phyloP scores from a whole-genome alignment of 1,139 yeast genomes.

The Debaryomyces nepalensis region DNA sequence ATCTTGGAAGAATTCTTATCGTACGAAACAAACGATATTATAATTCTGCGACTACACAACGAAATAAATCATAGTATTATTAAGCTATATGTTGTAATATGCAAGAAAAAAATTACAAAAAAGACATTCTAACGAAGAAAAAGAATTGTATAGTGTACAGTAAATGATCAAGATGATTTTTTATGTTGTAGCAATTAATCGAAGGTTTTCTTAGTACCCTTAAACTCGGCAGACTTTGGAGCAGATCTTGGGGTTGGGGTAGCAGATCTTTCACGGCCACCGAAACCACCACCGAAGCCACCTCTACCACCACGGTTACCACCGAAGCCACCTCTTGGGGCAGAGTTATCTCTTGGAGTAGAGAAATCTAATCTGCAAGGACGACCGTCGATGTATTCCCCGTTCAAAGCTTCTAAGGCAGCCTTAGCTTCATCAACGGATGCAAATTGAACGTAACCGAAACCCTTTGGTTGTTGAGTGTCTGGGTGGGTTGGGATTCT shows the following conservation, averaged over 20 bases:
- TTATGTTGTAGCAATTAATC: slow-evolving; percentile 46
- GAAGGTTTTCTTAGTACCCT: slow-evolving; percentile 78
- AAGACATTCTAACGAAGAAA: slow-evolving; percentile 6
- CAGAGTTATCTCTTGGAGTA: slow-evolving; percentile 73
- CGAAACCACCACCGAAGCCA: slow-evolving; percentile 43
- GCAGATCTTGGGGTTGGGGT: slow-evolving; percentile 66
- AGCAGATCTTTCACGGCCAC: slow-evolving; percentile 51
- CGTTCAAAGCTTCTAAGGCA: slow-evolving; percentile 86
- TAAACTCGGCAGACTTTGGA: slow-evolving; percentile 64
- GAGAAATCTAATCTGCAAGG: slow-evolving; percentile 94
- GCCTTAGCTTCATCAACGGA: slow-evolving; percentile 87
- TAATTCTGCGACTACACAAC: no score
- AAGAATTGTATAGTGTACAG: slow-evolving; percentile 10
- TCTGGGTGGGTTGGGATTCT: slow-evolving; percentile 98
- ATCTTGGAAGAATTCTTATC: no score
- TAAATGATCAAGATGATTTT: slow-evolving; percentile 8
- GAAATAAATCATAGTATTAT: slow-evolving; percentile 9
- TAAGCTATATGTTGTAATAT: slow-evolving; percentile 9
- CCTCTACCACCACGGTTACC: slow-evolving; percentile 52
- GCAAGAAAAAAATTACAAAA: slow-evolving; percentile 7
- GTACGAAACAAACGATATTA: no score
- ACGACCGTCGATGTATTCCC: slow-evolving; percentile 88
- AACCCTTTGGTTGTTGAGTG: slow-evolving; percentile 98
- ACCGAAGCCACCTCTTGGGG: slow-evolving; percentile 37
- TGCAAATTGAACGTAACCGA: slow-evolving; percentile 93